phyloP scores from a whole-genome alignment of 257 asterid genomes.

The Solanum okadae region DNA sequence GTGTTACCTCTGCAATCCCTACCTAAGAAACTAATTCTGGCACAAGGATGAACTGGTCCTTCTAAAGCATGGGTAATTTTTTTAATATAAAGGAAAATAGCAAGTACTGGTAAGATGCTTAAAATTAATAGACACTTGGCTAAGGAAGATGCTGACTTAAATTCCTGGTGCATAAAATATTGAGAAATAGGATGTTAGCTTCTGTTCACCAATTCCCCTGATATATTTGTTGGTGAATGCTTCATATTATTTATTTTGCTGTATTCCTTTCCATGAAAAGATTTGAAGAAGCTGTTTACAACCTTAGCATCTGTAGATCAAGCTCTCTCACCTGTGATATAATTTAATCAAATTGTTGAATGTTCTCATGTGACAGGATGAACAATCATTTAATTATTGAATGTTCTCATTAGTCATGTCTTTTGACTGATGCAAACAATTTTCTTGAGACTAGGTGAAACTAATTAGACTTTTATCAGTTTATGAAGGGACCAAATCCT shows the following conservation, averaged over 20 bases:
- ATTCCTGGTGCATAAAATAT: background rate
- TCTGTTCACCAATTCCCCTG: background rate
- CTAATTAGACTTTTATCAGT: constrained; percentile 38
- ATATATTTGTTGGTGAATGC: background rate
- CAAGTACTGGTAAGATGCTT: background rate
- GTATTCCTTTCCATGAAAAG: background rate
- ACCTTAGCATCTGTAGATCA: background rate
- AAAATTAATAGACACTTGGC: background rate
- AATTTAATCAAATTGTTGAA: background rate
- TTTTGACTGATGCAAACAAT: background rate
- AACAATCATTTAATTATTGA: background rate
- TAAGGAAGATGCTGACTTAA: background rate
- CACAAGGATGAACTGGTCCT: background rate
- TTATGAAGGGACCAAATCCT: constrained; percentile 86
- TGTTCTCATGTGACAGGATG: background rate
- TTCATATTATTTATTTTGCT: background rate
- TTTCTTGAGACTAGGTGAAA: background rate
- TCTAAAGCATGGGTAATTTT: background rate
- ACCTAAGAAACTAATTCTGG: background rate
- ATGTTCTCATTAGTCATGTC: background rate
- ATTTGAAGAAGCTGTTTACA: background rate
- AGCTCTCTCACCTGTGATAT: background rate
- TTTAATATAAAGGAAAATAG: background rate
- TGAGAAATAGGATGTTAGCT: background rate
- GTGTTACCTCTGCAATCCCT: background rate